Evolutionary conservation across 441 rosid genomes (phyloP), one percentile per base, ranked within the genome.

Genomic region (Syzygium malaccense): DNA sequence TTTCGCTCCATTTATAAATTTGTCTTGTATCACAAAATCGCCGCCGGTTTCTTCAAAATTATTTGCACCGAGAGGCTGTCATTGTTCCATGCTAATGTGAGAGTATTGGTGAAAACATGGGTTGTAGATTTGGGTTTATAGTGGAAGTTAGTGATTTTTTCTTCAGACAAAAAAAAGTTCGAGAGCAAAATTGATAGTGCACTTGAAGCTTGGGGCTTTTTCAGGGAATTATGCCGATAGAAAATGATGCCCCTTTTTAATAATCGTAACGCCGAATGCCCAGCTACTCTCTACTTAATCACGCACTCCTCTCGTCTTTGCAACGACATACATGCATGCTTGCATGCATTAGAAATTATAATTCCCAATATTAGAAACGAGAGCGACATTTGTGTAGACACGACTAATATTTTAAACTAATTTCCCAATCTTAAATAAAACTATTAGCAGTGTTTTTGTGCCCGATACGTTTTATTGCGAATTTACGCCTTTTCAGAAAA

Each of bases 21-120:
- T 5, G 10, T 4, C n/a, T 5, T 0, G 5, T 6, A 12, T 75
- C 9, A 9, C 12, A 71, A 75, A 20, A 20, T 41, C 1, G 28
- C 15, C 51, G 1, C 3, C 23, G 3, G 2, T 37, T 41, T 75
- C 5, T 45, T 75, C 3, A 20, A 23, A 64, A 41, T 1, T 23
- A 41, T 75, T 8, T 11, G 23, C 7, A 37, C 33, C 10, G 2
- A 12, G 7, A 68, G 14, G 79, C 0, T 5, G 0, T 6, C 23
- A 4, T 75, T 75, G n/a, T 41, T 75, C 14, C 6, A 23, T 75
- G 41, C 7, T 9, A 75, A 41, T 0, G n/a, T 8, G 18, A 75
- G 10, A 75, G 18, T 6, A 0, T 12, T 6, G 49, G 28, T 19
- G 9, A 71, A 71, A 7, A 37, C 26, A 1, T 1, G 8, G 6